A percentile compares a stretch with the other conserved stretches of the same genome.
phyloP scores from a whole-genome alignment of 2,329 filamentous ascomycete genomes.

The Teratosphaeria zuluensis region DNA sequence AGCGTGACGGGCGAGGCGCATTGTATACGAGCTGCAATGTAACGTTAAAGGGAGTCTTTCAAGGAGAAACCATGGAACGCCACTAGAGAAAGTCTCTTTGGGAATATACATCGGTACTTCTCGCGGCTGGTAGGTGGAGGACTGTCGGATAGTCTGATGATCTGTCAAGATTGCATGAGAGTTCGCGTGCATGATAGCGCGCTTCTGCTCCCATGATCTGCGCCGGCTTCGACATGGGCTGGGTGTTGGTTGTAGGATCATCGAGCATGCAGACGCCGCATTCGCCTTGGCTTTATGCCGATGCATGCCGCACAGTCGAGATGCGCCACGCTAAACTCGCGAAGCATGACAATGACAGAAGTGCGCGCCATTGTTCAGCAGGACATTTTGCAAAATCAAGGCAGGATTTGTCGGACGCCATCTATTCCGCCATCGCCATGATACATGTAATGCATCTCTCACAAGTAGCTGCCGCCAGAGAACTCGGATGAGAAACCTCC shows the following conservation, averaged over 20 bases:
- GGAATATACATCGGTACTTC: not conserved
- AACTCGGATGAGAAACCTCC: constrained; percentile 76
- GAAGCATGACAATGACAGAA: not conserved
- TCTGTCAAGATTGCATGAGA: not conserved
- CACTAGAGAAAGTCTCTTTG: not conserved
- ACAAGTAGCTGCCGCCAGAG: constrained; percentile 58
- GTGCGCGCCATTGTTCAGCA: not conserved
- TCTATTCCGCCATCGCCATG: too few relatives aligned
- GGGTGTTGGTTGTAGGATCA: not conserved
- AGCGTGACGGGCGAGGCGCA: not conserved
- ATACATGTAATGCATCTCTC: not conserved
- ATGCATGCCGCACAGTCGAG: not conserved
- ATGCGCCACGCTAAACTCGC: not conserved
- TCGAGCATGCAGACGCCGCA: not conserved
- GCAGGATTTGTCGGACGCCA: too few relatives aligned
- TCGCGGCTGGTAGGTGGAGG: not conserved
- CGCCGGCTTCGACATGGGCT: not conserved
- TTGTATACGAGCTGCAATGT: not conserved
- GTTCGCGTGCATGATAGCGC: not conserved
- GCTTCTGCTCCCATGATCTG: not conserved
- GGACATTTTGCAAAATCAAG: too few relatives aligned
- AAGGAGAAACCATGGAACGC: not conserved
- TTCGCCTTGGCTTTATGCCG: not conserved
- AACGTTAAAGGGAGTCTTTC: not conserved
- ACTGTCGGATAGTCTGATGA: not conserved